A percentile compares a stretch with the other conserved stretches of the same genome.
Conservation (phyloP, 805 yeast species). For the Candida orba region DNA sequence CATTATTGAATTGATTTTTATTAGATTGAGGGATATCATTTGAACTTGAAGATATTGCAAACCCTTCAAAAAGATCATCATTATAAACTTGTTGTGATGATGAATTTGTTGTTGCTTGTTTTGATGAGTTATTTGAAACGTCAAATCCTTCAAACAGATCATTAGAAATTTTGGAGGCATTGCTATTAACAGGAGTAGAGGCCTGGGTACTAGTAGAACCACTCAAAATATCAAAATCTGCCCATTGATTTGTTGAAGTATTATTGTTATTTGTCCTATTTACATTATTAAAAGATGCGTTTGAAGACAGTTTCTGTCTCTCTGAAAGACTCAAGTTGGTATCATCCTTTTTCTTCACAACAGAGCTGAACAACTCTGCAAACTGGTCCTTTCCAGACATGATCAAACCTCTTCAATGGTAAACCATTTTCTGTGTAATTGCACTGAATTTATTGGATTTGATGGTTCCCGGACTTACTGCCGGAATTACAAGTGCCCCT, state of each 20-base stretch:
- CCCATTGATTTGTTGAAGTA: conserved; percentile 22
- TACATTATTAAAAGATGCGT: background rate
- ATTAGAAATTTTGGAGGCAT: background rate
- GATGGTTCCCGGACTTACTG: background rate
- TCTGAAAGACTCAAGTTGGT: conserved; percentile 28
- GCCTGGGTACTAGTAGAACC: conserved; percentile 3
- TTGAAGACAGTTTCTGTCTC: conserved; percentile 23
- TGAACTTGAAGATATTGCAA: conserved; percentile 3
- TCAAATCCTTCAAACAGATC: conserved; percentile 21
- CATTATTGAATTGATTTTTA: background rate
- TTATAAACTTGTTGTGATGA: background rate
- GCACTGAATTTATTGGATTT: background rate
- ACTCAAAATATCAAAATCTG: conserved; percentile 32
- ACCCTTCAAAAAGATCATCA: conserved; percentile 19
- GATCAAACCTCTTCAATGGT: background rate
- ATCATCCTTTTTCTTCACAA: conserved; percentile 19
- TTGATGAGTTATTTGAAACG: background rate
- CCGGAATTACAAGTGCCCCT: background rate
- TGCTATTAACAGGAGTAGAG: background rate
- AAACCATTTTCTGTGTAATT: too few species aligned
- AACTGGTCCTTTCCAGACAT: conserved; percentile 18
- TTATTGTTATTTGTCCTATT: background rate
- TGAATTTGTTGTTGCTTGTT: conserved; percentile 2
- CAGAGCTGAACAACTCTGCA: conserved; percentile 20
- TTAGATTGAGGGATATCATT: background rate